Conservation (phyloP, 306 rosid genomes). For the Lithocarpus polystachyus region DNA sequence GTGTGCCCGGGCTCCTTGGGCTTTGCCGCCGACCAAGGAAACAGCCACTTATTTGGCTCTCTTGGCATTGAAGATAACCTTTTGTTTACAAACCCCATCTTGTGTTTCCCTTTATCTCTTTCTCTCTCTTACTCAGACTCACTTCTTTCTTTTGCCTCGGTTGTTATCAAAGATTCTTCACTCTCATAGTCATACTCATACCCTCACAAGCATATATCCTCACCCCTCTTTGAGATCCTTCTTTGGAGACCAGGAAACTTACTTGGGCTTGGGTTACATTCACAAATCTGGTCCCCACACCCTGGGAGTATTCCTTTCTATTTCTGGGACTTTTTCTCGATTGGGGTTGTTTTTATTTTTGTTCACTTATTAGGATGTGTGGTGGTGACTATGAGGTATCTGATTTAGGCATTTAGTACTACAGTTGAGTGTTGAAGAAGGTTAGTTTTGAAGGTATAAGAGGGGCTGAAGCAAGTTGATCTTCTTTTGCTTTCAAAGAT, state of each 20-base stretch:
- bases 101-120: no score
- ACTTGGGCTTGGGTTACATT: no score
- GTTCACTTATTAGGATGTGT: constrained; percentile 29
- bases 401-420: constrained; percentile 25
- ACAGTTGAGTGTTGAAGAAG: constrained; percentile 37
- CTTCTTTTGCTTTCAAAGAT: constrained; percentile 47
- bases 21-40: no score
- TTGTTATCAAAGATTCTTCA: no score
- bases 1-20: no score
- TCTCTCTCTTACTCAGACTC: no score
- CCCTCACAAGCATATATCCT: no score
- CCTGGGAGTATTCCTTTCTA: constrained; percentile 26
- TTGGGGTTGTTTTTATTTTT: not conserved
- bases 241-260: no score
- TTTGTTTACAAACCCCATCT: constrained; percentile 35
- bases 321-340: constrained; percentile 25
- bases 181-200: no score
- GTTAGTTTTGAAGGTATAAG: constrained; percentile 8
- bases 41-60: constrained; percentile 50
- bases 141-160: no score
- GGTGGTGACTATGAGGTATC: constrained; percentile 22
- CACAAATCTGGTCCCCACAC: constrained; percentile 34
- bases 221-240: no score
- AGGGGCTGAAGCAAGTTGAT: constrained; percentile 45
- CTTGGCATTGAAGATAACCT: constrained; percentile 80